Conservation (phyloP, 1,139 yeast genomes). For the Meyerozyma athensensis region DNA sequence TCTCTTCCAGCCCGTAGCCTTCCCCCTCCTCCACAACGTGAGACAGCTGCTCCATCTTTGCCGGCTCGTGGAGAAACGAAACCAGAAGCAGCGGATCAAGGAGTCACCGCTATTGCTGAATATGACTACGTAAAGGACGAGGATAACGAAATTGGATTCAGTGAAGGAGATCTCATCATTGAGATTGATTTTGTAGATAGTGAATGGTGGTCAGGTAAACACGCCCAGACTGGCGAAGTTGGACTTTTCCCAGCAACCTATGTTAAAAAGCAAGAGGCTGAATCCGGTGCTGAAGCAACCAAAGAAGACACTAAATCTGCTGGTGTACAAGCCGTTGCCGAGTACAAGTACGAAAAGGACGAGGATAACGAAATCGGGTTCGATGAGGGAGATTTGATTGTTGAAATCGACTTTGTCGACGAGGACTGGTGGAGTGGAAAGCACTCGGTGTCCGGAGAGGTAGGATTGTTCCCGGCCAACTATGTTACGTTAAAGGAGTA, state of each 20-base stretch:
- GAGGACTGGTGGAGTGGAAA: slow-evolving; percentile 97
- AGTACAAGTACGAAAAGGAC: slow-evolving; percentile 80
- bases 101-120: slow-evolving; percentile 52
- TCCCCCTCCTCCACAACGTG: slow-evolving; percentile 10
- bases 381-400: slow-evolving; percentile 74
- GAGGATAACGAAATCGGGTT: slow-evolving; percentile 82
- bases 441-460: slow-evolving; percentile 59
- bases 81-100: slow-evolving; percentile 10
- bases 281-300: slow-evolving; percentile 13
- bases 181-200: slow-evolving; percentile 67
- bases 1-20: slow-evolving; percentile 12
- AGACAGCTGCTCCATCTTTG: slow-evolving; percentile 12
- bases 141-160: slow-evolving; percentile 65
- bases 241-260: slow-evolving; percentile 76
- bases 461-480: slow-evolving; percentile 87
- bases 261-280: slow-evolving; percentile 42
- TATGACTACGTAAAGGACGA: slow-evolving; percentile 70
- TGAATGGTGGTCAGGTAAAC: slow-evolving; percentile 81
- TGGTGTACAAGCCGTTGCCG: slow-evolving; percentile 65
- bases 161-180: slow-evolving; percentile 61
- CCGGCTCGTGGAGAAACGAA: slow-evolving; percentile 18
- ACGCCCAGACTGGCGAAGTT: slow-evolving; percentile 49
- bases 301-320: slow-evolving; percentile 18
- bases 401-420: slow-evolving; percentile 82
- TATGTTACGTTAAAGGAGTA: slow-evolving; percentile 52